Evolutionary conservation across 2,329 filamentous ascomycete genomes (phyloP).

Genomic region (Pseudocercospora musae): DNA sequence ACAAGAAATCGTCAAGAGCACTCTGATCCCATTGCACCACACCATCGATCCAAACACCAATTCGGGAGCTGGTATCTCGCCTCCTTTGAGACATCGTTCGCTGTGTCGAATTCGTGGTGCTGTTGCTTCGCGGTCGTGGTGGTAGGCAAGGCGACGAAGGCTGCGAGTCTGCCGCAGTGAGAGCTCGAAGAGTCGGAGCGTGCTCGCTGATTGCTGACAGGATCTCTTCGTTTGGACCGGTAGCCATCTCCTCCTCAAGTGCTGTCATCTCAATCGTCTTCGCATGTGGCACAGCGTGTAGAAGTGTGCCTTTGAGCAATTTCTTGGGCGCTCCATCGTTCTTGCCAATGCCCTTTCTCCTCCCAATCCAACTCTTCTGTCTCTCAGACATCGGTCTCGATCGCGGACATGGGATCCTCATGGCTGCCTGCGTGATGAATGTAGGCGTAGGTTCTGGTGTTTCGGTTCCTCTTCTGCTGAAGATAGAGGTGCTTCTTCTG

Average conservation of each 20-base stretch:
- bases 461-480: constrained; percentile 35
- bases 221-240: constrained; percentile 41
- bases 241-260: constrained; percentile 39
- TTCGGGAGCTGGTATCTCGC: constrained; percentile 31
- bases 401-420: constrained; percentile 1
- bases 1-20: constrained; percentile 1
- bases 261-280: constrained; percentile 31
- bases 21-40: constrained; percentile 41
- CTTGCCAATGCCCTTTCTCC: constrained; percentile 14
- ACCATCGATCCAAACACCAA: constrained; percentile 47
- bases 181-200: constrained; percentile 13
- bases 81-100: constrained; percentile 25
- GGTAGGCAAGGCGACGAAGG: constrained; percentile 25
- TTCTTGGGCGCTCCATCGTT: not conserved
- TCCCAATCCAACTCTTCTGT: constrained; percentile 26
- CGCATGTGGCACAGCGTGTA: constrained; percentile 34
- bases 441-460: constrained; percentile 24
- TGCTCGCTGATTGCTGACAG: constrained; percentile 34
- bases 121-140: constrained; percentile 8
- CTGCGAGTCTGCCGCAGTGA: constrained; percentile 21
- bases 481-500: constrained; percentile 37
- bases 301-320: constrained; percentile 27
- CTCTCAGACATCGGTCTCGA: constrained; percentile 23
- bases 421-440: constrained; percentile 23
- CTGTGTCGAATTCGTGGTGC: constrained; percentile 8